Evolutionary conservation across 345 rosid species (phyloP), one percentile per base, ranked within the genome.

Genomic region (Pistacia vera): DNA sequence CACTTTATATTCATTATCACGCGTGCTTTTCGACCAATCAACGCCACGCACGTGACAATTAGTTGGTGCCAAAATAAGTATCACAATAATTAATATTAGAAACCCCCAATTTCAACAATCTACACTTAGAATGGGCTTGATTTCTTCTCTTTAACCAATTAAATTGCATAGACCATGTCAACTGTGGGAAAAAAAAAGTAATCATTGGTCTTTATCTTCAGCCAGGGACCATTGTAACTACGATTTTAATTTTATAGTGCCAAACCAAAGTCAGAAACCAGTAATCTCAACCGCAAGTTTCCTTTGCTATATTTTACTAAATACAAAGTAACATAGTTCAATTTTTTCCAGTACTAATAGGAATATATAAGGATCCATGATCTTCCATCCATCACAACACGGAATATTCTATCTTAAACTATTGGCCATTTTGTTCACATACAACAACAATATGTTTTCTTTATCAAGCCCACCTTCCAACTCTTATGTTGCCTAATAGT

Each of bases 361-460:
- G 38, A 18, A 33, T 70, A 77, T 48, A 71, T 51, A 67, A 66
- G 75, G 59, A 78, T 52, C 33, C 71, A 58, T 35, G 63, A 52
- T 75, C 75, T 60, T 57, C 59, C 68, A 65, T 66, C 60, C 16
- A 38, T 13, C 59, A 74, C 44, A 77, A 22, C 4, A 64, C 36
- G 70, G 51, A 41, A 41, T 41, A 49, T 57, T 3, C 2, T 68
- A 20, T 49, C 71, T 20, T 67, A 22, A 14, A 16, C 58, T 13
- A 52, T 9, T 60, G 3, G 46, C 30, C 10, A 22, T 25, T 25
- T 60, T 9, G 12, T 41, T 41, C 5, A 41, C 9, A 41, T 41
- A 20, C 44, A 30, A 2, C 11, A 9, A 22, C 17, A 70, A 76
- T 41, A 86, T 87, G 89, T 35, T 51, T 69, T 60, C 84, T 77